phyloP scores from a whole-genome alignment of 2,329 filamentous ascomycete genomes.

The Colletotrichum spinosum region DNA sequence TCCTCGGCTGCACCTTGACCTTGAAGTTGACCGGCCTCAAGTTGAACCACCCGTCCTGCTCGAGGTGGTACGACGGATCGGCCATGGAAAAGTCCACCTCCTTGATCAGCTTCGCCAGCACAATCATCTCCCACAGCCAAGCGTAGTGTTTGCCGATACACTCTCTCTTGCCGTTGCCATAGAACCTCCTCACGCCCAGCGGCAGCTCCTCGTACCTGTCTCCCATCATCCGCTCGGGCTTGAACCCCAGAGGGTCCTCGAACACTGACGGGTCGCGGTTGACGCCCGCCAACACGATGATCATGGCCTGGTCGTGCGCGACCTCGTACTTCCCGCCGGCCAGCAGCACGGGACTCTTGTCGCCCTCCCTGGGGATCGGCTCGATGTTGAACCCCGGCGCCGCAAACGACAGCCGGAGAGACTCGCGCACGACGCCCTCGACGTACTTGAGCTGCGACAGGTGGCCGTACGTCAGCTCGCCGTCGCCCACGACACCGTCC shows the following conservation, averaged over 20 bases:
- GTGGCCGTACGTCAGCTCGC: conserved; percentile 59
- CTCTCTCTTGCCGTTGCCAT: conserved; percentile 63
- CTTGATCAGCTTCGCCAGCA: conserved; percentile 55
- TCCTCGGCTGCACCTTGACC: conserved; percentile 55
- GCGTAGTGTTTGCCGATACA: conserved; percentile 65
- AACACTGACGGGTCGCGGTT: conserved; percentile 63
- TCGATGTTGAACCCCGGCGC: conserved; percentile 68
- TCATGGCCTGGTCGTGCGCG: conserved; percentile 60
- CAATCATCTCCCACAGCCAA: conserved; percentile 57
- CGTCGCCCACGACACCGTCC: conserved; percentile 61
- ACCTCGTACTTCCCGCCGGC: conserved; percentile 62
- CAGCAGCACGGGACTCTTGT: conserved; percentile 59
- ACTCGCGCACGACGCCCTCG: conserved; percentile 65
- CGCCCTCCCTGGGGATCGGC: conserved; percentile 52
- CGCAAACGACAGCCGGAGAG: conserved; percentile 64
- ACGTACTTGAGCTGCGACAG: conserved; percentile 64
- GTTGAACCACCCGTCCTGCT: conserved; percentile 65
- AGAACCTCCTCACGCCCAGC: conserved; percentile 60
- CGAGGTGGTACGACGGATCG: conserved; percentile 53
- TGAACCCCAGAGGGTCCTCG: conserved; percentile 58
- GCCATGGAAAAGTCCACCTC: conserved; percentile 59
- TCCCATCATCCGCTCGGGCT: conserved; percentile 62
- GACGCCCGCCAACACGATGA: conserved; percentile 61
- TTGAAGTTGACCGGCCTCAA: conserved; percentile 59
- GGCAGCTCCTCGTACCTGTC: conserved; percentile 57